Conservation (phyloP, 805 yeast genomes). For the Teunomyces pallodes region DNA sequence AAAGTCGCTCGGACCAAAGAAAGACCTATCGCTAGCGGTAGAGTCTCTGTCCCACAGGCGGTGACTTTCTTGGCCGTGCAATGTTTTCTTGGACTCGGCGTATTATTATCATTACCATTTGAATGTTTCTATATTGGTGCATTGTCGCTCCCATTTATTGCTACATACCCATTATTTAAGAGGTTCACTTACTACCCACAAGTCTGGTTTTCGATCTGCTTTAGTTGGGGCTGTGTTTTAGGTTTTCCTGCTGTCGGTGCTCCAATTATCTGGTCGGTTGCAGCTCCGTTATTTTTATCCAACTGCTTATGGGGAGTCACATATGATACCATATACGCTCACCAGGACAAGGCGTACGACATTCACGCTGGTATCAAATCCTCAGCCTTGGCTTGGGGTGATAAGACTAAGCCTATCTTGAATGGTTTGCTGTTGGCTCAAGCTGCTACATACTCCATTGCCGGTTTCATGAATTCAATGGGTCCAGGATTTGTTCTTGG, state of each 20-base stretch:
- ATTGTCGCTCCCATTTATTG: slow-evolving; percentile 72
- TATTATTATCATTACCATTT: slow-evolving; percentile 69
- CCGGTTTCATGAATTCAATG: slow-evolving; percentile 75
- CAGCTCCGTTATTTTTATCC: slow-evolving; percentile 73
- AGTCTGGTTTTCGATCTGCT: slow-evolving; percentile 72
- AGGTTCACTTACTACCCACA: slow-evolving; percentile 97
- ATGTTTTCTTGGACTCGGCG: slow-evolving; percentile 66
- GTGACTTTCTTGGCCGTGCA: slow-evolving; percentile 69
- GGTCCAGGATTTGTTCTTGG: slow-evolving; percentile 82
- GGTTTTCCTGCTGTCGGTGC: slow-evolving; percentile 97
- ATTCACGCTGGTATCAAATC: slow-evolving; percentile 88
- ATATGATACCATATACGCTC: slow-evolving; percentile 96
- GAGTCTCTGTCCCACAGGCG: slow-evolving; percentile 72
- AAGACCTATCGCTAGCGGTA: slow-evolving; percentile 90
- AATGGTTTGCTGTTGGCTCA: slow-evolving; percentile 66
- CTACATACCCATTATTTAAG: slow-evolving; percentile 89
- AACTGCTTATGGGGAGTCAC: slow-evolving; percentile 91
- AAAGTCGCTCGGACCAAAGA: slow-evolving; percentile 85
- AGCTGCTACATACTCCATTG: slow-evolving; percentile 55
- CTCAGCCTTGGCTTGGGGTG: slow-evolving; percentile 95
- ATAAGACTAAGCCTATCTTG: slow-evolving; percentile 66
- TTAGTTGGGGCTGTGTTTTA: slow-evolving; percentile 90
- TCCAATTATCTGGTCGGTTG: slow-evolving; percentile 65
- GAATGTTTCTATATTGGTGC: slow-evolving; percentile 85
- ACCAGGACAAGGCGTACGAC: slow-evolving; percentile 91